These are phyloP conservation scores for Daldinia grandis DNA, from an alignment of 495 filamentous ascomycete species.

Conservation along the genomic window DNA sequence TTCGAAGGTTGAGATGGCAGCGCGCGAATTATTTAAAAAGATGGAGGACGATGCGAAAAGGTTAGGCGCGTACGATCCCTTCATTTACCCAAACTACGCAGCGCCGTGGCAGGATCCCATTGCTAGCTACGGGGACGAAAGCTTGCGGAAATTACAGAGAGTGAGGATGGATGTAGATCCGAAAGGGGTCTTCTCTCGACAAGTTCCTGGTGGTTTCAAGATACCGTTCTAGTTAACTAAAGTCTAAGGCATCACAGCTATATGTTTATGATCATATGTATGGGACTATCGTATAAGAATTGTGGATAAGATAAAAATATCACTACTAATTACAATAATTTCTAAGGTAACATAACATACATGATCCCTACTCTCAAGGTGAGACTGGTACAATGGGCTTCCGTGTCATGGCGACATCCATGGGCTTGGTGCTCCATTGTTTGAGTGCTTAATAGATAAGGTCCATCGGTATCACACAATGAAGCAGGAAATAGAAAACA, in stretches of 20 bases:
- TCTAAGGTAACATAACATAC: no score
- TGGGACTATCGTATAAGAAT: background rate
- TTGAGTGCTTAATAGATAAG: no score
- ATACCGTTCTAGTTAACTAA: constrained; percentile 13
- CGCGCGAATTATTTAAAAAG: constrained; percentile 4
- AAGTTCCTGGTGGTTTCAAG: constrained; percentile 47
- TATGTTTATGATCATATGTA: background rate
- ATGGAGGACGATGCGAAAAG: constrained; percentile 7
- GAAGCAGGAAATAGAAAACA: no score
- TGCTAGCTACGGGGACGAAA: constrained; percentile 55
- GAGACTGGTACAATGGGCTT: no score
- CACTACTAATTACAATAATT: no score
- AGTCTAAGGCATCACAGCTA: background rate
- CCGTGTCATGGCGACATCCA: no score
- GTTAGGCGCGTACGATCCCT: constrained; percentile 35
- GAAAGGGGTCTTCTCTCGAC: constrained; percentile 52
- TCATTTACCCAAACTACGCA: constrained; percentile 51
- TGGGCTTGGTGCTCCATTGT: no score
- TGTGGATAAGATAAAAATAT: background rate
- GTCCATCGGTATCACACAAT: no score
- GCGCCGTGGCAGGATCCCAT: constrained; percentile 51
- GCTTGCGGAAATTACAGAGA: constrained; percentile 44
- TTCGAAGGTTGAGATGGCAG: constrained; percentile 3
- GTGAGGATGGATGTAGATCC: constrained; percentile 56
- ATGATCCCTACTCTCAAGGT: no score